Base-by-base conservation (phyloP, 192 early-diverging fungal genomes). In the Coemansia sp. region DNA sequence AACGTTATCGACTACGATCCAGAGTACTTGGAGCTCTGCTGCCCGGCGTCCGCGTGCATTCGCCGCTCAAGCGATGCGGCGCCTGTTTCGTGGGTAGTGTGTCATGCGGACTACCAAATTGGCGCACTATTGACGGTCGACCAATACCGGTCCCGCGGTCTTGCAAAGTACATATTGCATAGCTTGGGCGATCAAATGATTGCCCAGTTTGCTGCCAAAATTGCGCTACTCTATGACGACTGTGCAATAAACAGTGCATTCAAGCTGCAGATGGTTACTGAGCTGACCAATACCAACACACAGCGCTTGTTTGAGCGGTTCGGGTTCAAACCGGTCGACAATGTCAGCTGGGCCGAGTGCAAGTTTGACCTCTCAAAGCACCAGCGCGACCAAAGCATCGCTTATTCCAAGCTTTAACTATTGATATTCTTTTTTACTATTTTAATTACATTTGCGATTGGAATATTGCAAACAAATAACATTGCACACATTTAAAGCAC, bases 261-360 rank as follows among this genome's bases (percentile, higher is more conserved):
- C 17, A 17, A 39, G 35, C 14, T 57, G 35, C 56, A 57, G 35
- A 57, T 57, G 56, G 21, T 57, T 17, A 39, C 56, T 2, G 56
- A 57, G 23, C 32, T 38, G 19, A 39, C 56, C 14, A 57, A 57
- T 21, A 15, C 2, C 32, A 57, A 38, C 9, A 38, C 56, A n/a
- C 32, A n/a, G 5, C 56, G 56, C 15, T 12, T 57, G 11, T 57
- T 39, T 57, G 56, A 57, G 35, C 32, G 21, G 0, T 39, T 57
- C 39, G 56, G 56, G 56, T 57, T 57, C 32, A n/a, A 27, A 11
- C 32, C 35, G 4, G 56, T 57, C 17, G 32, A 32, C n/a, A 39
- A 57, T 19, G 56, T 57, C 4, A 57, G 35, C 56, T 57, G 56
- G 56, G 56, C 56, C n/a, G 56, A 57, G 17, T 57, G 56, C 56